These are phyloP conservation scores for Umbelopsis sp. DNA, from an alignment of 192 early-diverging fungal species.

Conservation along the genomic window DNA sequence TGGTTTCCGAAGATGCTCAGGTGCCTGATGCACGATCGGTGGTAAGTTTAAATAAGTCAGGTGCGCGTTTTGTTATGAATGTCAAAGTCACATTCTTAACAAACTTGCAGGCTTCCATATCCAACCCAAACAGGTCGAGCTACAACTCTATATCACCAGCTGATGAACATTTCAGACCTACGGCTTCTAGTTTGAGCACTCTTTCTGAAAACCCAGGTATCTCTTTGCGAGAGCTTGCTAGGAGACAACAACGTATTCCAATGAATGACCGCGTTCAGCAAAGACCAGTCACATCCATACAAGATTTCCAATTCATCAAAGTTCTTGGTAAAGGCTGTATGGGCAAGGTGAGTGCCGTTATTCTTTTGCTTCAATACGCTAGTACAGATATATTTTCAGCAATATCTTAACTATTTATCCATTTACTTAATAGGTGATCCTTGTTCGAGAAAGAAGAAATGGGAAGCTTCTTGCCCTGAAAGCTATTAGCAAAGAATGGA, in stretches of 20 bases:
- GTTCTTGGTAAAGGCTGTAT: conserved; percentile 64
- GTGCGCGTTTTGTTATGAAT: not conserved
- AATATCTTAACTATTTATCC: not conserved
- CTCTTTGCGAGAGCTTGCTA: not conserved
- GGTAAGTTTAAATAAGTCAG: not conserved
- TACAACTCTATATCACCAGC: not conserved
- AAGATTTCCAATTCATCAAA: conserved; percentile 53
- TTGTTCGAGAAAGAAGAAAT: conserved; percentile 45
- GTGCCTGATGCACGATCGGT: conserved; percentile 4
- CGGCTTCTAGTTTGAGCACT: not conserved
- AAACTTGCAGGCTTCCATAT: not conserved
- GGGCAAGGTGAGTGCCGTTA: conserved; percentile 49
- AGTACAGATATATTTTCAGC: not conserved
- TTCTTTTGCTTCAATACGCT: not conserved
- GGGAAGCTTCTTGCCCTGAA: conserved; percentile 55
- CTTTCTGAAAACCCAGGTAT: conserved; percentile 10
- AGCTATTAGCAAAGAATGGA: conserved; percentile 57
- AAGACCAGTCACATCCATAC: conserved; percentile 35
- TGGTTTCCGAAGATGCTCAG: not conserved
- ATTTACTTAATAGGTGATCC: conserved; percentile 44
- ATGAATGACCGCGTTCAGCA: not conserved
- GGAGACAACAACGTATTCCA: not conserved
- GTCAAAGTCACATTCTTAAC: not conserved
- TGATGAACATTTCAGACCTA: not conserved
- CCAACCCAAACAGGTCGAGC: not conserved